Evolutionary conservation across 768 basidiomycete species (phyloP).

Genomic region (Termitomyces eurrhizus): DNA sequence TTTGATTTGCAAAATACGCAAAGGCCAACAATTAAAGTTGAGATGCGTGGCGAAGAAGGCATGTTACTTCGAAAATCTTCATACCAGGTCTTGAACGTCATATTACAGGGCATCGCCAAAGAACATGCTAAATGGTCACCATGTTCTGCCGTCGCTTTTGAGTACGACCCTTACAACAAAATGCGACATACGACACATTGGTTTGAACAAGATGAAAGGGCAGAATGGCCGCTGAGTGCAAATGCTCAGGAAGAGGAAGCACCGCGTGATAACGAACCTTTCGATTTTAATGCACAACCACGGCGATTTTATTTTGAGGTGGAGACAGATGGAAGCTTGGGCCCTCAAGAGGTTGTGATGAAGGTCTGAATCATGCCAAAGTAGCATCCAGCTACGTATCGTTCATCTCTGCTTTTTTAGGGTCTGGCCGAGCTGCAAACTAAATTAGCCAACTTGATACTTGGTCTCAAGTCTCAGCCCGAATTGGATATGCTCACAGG

Average conservation of each 20-base stretch:
- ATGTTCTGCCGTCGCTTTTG: constrained; percentile 90
- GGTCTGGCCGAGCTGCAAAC: constrained; percentile 76
- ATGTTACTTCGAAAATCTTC: constrained; percentile 11
- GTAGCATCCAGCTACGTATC: not conserved
- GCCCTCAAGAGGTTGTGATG: constrained; percentile 86
- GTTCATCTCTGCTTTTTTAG: constrained; percentile 29
- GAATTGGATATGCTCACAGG: constrained; percentile 51
- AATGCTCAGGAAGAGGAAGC: constrained; percentile 85
- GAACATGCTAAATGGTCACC: constrained; percentile 99
- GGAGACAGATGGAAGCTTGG: constrained; percentile 89
- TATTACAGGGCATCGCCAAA: constrained; percentile 85
- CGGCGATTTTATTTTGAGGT: constrained; percentile 92
- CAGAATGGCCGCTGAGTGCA: constrained; percentile 88
- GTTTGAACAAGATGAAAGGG: constrained; percentile 78
- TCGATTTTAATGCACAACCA: constrained; percentile 87
- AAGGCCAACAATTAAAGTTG: constrained; percentile 87
- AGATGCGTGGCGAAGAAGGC: constrained; percentile 93
- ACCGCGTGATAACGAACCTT: constrained; percentile 74
- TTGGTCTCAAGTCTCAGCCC: constrained; percentile 63
- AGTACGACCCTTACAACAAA: constrained; percentile 98
- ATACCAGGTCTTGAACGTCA: not conserved
- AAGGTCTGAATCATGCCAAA: constrained; percentile 44
- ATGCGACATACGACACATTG: constrained; percentile 94
- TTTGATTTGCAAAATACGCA: constrained; percentile 86
- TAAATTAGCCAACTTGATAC: constrained; percentile 75